These are phyloP conservation scores for Citrus unshiu DNA, from an alignment of 345 rosid genomes.

Conservation along the genomic window DNA sequence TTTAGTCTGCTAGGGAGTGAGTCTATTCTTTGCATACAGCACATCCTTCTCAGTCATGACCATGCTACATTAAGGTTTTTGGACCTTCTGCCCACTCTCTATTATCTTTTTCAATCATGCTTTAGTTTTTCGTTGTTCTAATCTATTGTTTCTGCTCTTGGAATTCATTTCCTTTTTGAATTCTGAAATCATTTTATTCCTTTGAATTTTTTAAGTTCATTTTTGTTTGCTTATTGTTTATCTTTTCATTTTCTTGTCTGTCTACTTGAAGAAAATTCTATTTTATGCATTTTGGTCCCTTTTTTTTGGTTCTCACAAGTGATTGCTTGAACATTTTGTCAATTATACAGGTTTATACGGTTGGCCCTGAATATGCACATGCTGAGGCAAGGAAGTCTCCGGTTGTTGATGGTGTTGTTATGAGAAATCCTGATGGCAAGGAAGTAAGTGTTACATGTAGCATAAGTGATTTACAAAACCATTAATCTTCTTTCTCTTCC, in stretches of 20 bases:
- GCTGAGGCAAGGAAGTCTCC: constrained; percentile 99
- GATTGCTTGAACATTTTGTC: constrained; percentile 17
- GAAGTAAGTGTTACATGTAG: constrained; percentile 56
- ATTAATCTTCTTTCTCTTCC: neutral
- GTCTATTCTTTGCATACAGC: neutral
- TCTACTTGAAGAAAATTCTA: neutral
- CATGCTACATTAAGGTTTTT: neutral
- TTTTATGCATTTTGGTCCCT: neutral
- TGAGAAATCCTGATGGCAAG: constrained; percentile 97
- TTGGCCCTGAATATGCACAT: constrained; percentile 98
- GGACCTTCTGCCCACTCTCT: neutral
- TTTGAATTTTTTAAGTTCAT: neutral
- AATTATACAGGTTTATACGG: constrained; percentile 83
- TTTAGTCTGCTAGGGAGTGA: neutral
- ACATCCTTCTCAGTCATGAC: neutral
- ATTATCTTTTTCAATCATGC: neutral
- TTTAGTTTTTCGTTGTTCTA: neutral
- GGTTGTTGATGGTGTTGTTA: constrained; percentile 99
- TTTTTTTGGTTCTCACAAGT: constrained; percentile 7
- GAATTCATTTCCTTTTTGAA: neutral
- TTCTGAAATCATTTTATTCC: neutral
- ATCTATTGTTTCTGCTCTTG: neutral
- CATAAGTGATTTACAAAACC: neutral
- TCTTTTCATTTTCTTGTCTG: neutral
- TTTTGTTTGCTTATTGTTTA: neutral